These are phyloP conservation scores for Acanthamoeba triangularis DNA, from an alignment of 208 protist genomes.

Conservation along the genomic window DNA sequence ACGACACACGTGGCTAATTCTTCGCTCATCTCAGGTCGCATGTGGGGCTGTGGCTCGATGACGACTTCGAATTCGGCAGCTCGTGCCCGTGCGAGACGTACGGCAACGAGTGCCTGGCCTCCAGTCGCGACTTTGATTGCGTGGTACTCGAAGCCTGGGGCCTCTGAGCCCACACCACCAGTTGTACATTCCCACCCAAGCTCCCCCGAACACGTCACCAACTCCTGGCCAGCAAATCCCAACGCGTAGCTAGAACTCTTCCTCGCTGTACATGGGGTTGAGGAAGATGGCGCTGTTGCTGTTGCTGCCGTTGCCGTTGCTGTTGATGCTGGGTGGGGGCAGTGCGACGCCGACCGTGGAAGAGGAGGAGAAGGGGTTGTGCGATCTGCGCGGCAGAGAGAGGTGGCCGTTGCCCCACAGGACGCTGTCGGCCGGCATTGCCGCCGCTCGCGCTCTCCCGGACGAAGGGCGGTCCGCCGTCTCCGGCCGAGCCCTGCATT, in stretches of 20 bases:
- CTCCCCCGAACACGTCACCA: neutral
- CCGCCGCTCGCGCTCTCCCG: neutral
- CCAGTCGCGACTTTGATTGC: slow-evolving; percentile 76
- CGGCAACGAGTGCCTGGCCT: slow-evolving; percentile 67
- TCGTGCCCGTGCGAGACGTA: slow-evolving; percentile 71
- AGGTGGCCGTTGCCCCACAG: neutral
- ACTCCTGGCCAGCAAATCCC: too few species aligned
- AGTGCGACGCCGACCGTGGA: neutral
- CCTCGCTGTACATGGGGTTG: neutral
- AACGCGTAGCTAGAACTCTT: neutral
- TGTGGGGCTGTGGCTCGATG: slow-evolving; percentile 77
- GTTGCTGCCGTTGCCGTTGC: too few species aligned
- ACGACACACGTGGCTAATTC: neutral
- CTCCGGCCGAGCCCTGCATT: too few species aligned
- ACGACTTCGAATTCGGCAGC: slow-evolving; percentile 74
- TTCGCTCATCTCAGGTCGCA: neutral
- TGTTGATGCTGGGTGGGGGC: too few species aligned
- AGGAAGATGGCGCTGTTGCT: neutral
- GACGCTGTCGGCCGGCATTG: neutral
- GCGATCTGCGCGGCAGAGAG: too few species aligned
- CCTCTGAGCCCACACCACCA: neutral
- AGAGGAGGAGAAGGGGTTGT: neutral
- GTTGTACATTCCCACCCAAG: neutral
- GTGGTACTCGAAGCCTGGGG: slow-evolving; percentile 80
- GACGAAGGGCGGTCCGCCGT: too few species aligned